Conservation (phyloP, 176 grass and related monocot genomes). For the Hordeum vulgare region DNA sequence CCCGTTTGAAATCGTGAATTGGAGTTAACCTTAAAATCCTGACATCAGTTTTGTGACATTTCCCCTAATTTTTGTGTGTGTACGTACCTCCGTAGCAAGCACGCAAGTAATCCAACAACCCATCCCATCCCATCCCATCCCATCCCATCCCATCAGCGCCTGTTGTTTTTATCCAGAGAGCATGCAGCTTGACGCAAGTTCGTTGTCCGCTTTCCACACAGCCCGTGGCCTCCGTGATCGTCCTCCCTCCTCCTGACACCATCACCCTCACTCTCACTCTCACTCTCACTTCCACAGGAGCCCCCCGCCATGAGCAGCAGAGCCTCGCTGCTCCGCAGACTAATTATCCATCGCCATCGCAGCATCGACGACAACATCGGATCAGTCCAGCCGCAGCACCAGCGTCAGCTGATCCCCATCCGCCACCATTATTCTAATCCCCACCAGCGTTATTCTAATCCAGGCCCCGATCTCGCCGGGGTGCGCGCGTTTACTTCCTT, state of each 20-base stretch:
- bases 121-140: neutral
- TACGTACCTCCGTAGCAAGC: neutral
- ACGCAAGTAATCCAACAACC: neutral
- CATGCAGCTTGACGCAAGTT: neutral
- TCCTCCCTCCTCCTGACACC: neutral
- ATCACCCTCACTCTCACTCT: neutral
- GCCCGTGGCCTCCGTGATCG: neutral
- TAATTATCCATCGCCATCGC: neutral
- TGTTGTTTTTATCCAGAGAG: neutral
- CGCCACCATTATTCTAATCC: neutral
- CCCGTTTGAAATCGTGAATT: no score
- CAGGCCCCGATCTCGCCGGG: neutral
- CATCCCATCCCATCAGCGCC: neutral
- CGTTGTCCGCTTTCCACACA: neutral
- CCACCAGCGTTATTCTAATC: constrained; percentile 1
- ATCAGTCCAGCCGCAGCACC: neutral
- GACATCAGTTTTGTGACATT: no score
- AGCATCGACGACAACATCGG: neutral
- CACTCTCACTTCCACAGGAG: neutral
- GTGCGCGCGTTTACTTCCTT: neutral
- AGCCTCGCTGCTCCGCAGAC: constrained; percentile 5
- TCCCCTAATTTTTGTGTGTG: no score
- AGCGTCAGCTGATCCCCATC: neutral
- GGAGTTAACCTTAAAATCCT: no score
- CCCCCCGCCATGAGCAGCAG: constrained; percentile 11